Evolutionary conservation across 371 early-diverging fungal species (phyloP), one percentile per base, ranked within the genome.

Genomic region (Mortierella sp.): DNA sequence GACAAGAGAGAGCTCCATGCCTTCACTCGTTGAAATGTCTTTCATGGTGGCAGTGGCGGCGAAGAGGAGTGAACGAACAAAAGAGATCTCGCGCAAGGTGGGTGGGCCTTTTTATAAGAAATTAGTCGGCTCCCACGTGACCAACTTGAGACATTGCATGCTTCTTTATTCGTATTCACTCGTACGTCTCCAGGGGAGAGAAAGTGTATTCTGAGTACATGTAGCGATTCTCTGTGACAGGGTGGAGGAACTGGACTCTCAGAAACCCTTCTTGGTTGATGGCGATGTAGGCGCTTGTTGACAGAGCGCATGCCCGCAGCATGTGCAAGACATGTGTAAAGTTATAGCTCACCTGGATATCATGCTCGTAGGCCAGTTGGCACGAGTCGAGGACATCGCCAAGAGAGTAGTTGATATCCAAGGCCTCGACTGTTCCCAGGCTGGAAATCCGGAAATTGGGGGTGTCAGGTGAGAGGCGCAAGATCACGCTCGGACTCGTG

Each of bases 381-480:
- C 82, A 86, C 16, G 77, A 72, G 60, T 86, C 82, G 18, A 86
- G 65, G 27, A 86, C 86, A 71, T 86, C 86, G n/a, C 82, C 82
- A 49, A 75, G 76, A 3, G 86, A 82, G 38, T 82, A 86, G 71
- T 86, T 86, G 38, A 86, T 77, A 56, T 86, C 86, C 46, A 86
- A 68, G 32, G 79, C 82, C 46, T 86, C 86, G n/a, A 86, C 75
- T 1, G 86, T 86, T 1, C 86, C 86, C 55, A 86, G 73, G 71
- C 86, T 86, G 7, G 86, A 82, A 16, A 86, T 86, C 3, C 82
- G 76, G 2, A 86, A 72, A 35, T 86, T 82, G 8, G 82, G 86
- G n/a, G 79, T 79, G 12, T 76, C 77, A 2, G 86, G 79, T 1
- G 82, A 82, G 4, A 86, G 72, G 0, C 86, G 82, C 38, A 86